These are phyloP conservation scores for Stentor coeruleus DNA, from an alignment of 73 alveolate genomes.

Conservation along the genomic window DNA sequence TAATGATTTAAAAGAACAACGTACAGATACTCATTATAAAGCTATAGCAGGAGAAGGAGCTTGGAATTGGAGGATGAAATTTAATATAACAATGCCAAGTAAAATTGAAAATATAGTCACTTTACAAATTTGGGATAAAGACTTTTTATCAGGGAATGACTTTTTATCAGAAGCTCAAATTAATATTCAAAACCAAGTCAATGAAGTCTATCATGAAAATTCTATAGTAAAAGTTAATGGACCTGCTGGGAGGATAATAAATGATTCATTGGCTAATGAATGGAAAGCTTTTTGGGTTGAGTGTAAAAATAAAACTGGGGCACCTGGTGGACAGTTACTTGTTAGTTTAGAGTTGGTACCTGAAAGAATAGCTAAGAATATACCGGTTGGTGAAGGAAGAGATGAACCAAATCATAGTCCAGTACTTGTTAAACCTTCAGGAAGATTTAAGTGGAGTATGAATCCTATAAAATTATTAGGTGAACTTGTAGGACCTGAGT, in stretches of 20 bases:
- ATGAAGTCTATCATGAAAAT: neutral
- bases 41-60: slow-evolving; percentile 34
- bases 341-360: slow-evolving; percentile 65
- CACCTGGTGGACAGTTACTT: slow-evolving; percentile 64
- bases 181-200: neutral
- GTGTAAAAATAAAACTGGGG: slow-evolving; percentile 49
- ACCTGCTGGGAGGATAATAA: slow-evolving; percentile 35
- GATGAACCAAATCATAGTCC: slow-evolving; percentile 82
- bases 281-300: slow-evolving; percentile 52
- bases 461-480: slow-evolving; percentile 74
- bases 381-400: slow-evolving; percentile 84
- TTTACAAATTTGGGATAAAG: slow-evolving; percentile 26
- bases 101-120: slow-evolving; percentile 2
- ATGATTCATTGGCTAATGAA: slow-evolving; percentile 58
- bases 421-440: slow-evolving; percentile 76
- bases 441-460: slow-evolving; percentile 64
- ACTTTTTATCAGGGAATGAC: slow-evolving; percentile 17
- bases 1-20: slow-evolving; percentile 48
- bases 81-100: slow-evolving; percentile 44
- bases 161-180: slow-evolving; percentile 27
- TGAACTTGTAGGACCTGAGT: slow-evolving; percentile 80
- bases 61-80: slow-evolving; percentile 65
- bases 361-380: slow-evolving; percentile 52
- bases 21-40: slow-evolving; percentile 86
- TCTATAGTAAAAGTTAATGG: neutral